phyloP scores from a whole-genome alignment of 345 rosid genomes.

The Populus deltoides region DNA sequence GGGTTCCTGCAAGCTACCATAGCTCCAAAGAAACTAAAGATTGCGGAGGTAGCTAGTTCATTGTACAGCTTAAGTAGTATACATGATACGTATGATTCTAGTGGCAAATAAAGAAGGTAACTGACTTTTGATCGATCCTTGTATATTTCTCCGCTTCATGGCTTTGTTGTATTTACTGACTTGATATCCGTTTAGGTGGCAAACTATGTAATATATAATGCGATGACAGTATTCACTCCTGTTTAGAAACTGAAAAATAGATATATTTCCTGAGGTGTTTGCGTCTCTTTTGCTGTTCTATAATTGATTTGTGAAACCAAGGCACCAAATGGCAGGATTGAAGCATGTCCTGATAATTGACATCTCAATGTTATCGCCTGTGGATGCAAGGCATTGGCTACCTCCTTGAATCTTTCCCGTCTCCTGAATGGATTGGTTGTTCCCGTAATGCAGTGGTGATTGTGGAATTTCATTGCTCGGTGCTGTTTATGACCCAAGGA shows the following conservation, averaged over 20 bases:
- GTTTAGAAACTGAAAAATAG: neutral
- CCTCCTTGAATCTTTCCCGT: neutral
- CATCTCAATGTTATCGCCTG: neutral
- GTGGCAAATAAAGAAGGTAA: conserved; percentile 22
- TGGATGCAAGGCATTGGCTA: neutral
- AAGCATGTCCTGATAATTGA: neutral
- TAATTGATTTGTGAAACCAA: neutral
- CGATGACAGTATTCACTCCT: conserved; percentile 6
- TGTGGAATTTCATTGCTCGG: neutral
- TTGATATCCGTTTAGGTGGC: neutral
- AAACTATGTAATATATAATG: conserved; percentile 13
- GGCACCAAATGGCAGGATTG: neutral
- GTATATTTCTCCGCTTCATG: conserved; percentile 26
- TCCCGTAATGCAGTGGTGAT: neutral
- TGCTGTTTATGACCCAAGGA: neutral
- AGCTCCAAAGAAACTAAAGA: conserved; percentile 5
- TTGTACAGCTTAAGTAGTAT: conserved; percentile 31
- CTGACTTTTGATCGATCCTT: conserved; percentile 5
- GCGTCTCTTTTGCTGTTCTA: neutral
- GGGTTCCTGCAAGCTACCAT: conserved; percentile 5
- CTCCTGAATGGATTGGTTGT: neutral
- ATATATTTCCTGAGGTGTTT: neutral
- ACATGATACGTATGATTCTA: conserved; percentile 1
- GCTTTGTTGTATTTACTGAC: conserved; percentile 9
- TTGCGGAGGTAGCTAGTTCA: conserved; percentile 11